Conservation (phyloP, 1,284 basidiomycete species). For the Taiwanofungus camphoratus region DNA sequence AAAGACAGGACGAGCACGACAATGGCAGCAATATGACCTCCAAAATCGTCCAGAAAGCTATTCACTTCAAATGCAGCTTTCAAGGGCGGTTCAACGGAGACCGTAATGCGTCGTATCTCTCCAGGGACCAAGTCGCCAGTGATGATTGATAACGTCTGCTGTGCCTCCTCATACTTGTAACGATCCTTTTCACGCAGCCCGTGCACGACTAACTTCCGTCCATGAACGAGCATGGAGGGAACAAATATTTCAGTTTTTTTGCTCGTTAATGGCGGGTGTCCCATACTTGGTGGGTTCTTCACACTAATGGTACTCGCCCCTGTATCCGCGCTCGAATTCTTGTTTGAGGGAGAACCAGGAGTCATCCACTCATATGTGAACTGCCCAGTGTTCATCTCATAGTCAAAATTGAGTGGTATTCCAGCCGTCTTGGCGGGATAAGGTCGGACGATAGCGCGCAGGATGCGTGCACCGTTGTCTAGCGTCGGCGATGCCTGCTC, state of each 20-base stretch:
- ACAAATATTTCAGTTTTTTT: constrained; percentile 78
- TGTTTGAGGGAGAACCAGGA: constrained; percentile 20
- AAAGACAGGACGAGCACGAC: constrained; percentile 13
- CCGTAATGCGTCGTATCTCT: constrained; percentile 40
- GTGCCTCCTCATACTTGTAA: constrained; percentile 48
- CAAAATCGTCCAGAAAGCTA: constrained; percentile 61
- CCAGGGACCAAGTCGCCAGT: constrained; percentile 39
- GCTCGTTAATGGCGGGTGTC: constrained; percentile 37
- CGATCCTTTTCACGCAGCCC: constrained; percentile 45
- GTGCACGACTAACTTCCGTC: constrained; percentile 49
- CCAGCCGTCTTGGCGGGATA: constrained; percentile 78
- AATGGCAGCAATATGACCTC: constrained; percentile 19
- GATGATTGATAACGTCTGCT: constrained; percentile 67
- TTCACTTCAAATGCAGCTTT: constrained; percentile 50
- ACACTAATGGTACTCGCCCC: constrained; percentile 18
- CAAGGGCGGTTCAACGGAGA: constrained; percentile 51
- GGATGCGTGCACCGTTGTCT: constrained; percentile 78
- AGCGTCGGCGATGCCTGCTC: constrained; percentile 56
- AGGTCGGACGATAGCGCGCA: constrained; percentile 74
- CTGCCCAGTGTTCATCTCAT: constrained; percentile 64
- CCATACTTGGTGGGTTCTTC: constrained; percentile 32
- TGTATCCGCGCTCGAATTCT: constrained; percentile 6
- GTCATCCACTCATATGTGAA: constrained; percentile 61
- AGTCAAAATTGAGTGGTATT: constrained; percentile 59
- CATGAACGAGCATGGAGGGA: constrained; percentile 55